Evolutionary conservation across 2,329 filamentous ascomycete genomes (phyloP).

Genomic region (Aspergillus udagawae): DNA sequence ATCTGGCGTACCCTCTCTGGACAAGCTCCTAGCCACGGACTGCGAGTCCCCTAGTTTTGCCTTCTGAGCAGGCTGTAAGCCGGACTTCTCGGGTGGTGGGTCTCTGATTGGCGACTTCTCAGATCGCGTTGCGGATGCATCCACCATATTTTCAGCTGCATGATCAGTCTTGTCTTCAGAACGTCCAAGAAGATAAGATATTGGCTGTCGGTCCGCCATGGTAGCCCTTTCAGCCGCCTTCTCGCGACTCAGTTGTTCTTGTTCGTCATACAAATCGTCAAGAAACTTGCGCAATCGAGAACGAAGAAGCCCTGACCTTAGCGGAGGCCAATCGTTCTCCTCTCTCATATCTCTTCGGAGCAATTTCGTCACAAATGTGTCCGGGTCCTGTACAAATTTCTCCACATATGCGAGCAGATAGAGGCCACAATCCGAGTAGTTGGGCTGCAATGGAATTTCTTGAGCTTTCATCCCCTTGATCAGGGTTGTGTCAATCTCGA

Average conservation of each 20-base stretch:
- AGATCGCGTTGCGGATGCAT: background rate
- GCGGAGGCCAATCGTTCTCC: conserved; percentile 51
- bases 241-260: conserved; percentile 40
- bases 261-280: conserved; percentile 58
- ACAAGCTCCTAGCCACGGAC: background rate
- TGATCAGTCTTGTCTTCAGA: conserved; percentile 1
- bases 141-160: background rate
- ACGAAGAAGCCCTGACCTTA: conserved; percentile 58
- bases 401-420: conserved; percentile 82
- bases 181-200: conserved; percentile 30
- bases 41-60: background rate
- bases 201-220: conserved; percentile 26
- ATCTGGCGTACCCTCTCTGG: background rate
- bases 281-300: conserved; percentile 63
- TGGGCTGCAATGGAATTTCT: conserved; percentile 72
- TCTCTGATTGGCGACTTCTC: background rate
- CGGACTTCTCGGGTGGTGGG: background rate
- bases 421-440: conserved; percentile 84
- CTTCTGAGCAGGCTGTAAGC: background rate
- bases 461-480: conserved; percentile 66
- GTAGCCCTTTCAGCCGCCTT: conserved; percentile 35
- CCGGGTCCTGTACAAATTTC: conserved; percentile 72
- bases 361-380: conserved; percentile 63
- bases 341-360: conserved; percentile 61
- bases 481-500: conserved; percentile 43